phyloP scores from a whole-genome alignment of 306 rosid species.

The Hylodesmum podocarpum region DNA sequence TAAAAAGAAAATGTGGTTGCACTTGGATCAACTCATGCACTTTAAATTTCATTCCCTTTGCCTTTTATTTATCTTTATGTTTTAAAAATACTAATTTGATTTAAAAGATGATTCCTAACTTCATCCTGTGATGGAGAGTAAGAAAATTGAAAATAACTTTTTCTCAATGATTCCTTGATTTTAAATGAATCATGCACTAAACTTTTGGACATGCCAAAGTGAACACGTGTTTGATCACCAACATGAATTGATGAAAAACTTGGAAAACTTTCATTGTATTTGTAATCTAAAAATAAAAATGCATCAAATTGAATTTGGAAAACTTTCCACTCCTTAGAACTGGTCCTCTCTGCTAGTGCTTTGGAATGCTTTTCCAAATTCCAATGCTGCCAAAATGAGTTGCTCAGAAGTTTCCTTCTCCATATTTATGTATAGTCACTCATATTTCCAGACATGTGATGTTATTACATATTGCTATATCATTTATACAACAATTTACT shows the following conservation, averaged over 20 bases:
- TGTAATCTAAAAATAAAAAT: too few species aligned
- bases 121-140: slow-evolving; percentile 7
- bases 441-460: neutral
- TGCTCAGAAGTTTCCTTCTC: neutral
- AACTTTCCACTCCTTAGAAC: too few species aligned
- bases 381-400: too few species aligned
- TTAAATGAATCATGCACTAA: slow-evolving; percentile 29
- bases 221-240: neutral
- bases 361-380: too few species aligned
- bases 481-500: too few species aligned
- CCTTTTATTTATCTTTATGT: neutral
- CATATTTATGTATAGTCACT: too few species aligned
- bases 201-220: slow-evolving; percentile 24
- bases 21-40: neutral
- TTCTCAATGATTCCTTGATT: slow-evolving; percentile 9
- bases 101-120: neutral
- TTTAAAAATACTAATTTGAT: neutral
- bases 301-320: too few species aligned
- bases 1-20: too few species aligned
- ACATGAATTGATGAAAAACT: neutral
- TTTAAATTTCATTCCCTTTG: neutral
- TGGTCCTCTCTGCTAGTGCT: too few species aligned
- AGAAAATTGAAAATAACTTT: slow-evolving; percentile 1
- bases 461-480: neutral
- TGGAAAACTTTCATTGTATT: too few species aligned